A percentile compares a stretch with the other conserved stretches of the same genome.
Conservation (phyloP, 1,284 basidiomycete genomes). For the Trichosporon coremiiforme region DNA sequence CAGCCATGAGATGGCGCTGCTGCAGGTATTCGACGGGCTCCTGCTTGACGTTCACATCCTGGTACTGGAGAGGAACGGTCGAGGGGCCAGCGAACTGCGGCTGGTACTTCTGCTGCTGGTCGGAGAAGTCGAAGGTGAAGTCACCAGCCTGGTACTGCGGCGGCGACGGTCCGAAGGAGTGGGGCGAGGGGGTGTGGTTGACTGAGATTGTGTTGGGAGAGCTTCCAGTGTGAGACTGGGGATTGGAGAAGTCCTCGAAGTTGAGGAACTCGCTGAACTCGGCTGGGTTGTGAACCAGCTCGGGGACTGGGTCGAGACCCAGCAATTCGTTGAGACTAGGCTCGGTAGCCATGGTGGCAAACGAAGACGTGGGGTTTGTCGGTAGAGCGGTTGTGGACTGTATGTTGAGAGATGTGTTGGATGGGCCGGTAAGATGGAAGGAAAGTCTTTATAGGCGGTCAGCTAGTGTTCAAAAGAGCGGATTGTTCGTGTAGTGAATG, state of each 20-base stretch:
- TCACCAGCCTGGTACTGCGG: slow-evolving; percentile 36
- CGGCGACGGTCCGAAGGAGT: slow-evolving; percentile 29
- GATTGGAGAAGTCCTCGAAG: slow-evolving; percentile 45
- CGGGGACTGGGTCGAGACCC: slow-evolving; percentile 39
- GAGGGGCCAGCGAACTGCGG: slow-evolving; percentile 18
- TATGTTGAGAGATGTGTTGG: neutral
- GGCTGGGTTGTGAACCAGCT: slow-evolving; percentile 46
- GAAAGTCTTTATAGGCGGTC: slow-evolving; percentile 2
- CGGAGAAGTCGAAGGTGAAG: slow-evolving; percentile 39
- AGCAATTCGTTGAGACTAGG: slow-evolving; percentile 25
- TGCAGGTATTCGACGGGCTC: slow-evolving; percentile 41
- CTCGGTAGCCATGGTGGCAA: slow-evolving; percentile 25
- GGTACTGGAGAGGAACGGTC: slow-evolving; percentile 4
- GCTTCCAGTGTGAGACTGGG: slow-evolving; percentile 33
- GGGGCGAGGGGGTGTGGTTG: slow-evolving; percentile 51
- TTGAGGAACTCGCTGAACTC: slow-evolving; percentile 51
- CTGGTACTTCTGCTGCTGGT: slow-evolving; percentile 33
- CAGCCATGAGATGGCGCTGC: slow-evolving; percentile 17
- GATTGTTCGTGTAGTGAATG: neutral
- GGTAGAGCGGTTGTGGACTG: neutral
- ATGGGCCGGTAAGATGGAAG: neutral
- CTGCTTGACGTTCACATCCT: slow-evolving; percentile 41
- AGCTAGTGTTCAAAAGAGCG: neutral
- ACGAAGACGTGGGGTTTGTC: neutral
- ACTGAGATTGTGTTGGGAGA: slow-evolving; percentile 47